A percentile compares a stretch with the other conserved stretches of the same genome.
Conservation (phyloP, 1,284 basidiomycete genomes). For the Schizophyllum amplum region DNA sequence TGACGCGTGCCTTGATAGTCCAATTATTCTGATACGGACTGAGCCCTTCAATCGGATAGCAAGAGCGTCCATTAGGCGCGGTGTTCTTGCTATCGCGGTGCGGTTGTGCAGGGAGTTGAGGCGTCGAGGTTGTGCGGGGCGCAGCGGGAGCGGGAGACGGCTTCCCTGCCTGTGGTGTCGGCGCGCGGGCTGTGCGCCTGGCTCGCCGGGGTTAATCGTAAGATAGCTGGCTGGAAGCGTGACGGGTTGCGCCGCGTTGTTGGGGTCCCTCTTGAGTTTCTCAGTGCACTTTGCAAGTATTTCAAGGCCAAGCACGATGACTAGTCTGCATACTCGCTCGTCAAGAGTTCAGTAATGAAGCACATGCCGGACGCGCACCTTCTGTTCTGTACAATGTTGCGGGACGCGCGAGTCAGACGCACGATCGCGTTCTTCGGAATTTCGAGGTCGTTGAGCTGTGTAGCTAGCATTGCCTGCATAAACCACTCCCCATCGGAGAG, state of each 20-base stretch:
- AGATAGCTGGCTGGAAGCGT: neutral
- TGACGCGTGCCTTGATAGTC: constrained; percentile 96
- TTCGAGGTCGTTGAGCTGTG: constrained; percentile 75
- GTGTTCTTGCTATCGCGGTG: constrained; percentile 16
- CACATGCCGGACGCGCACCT: constrained; percentile 41
- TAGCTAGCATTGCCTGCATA: constrained; percentile 92
- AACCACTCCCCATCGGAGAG: constrained; percentile 79
- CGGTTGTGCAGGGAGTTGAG: constrained; percentile 19
- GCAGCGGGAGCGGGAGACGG: constrained; percentile 10
- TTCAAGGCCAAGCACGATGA: constrained; percentile 77
- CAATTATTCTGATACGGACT: constrained; percentile 98
- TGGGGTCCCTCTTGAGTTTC: constrained; percentile 47
- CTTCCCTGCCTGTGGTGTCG: neutral
- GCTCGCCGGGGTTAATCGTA: neutral
- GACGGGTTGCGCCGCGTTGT: neutral
- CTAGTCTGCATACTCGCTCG: constrained; percentile 45
- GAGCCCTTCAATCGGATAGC: constrained; percentile 88
- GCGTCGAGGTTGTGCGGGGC: constrained; percentile 15
- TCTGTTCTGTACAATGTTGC: constrained; percentile 81
- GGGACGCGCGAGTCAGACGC: constrained; percentile 70
- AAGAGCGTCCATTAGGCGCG: constrained; percentile 20
- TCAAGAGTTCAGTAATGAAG: neutral
- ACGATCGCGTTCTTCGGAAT: constrained; percentile 72
- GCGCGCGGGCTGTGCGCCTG: too few species aligned
- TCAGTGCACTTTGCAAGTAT: constrained; percentile 43